Base-by-base conservation (phyloP, 2,329 filamentous ascomycete species). In the Aspergillus calidoustus region DNA sequence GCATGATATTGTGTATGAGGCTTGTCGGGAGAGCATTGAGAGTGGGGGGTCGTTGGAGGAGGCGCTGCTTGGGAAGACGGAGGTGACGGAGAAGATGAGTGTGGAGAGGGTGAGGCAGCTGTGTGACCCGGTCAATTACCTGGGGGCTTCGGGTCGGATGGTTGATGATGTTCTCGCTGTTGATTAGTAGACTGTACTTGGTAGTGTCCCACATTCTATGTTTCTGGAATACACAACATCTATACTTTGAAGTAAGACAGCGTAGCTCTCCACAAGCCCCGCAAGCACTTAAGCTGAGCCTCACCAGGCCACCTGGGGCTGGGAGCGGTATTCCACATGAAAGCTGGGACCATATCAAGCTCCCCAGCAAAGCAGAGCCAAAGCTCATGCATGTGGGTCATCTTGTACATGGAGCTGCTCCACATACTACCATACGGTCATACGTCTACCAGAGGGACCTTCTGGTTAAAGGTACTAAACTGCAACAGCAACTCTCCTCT, bases 1-100 rank as follows among this genome's bases (percentile, higher is more conserved):
- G 2, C 84, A 86, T 69, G 84, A 86, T 65, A 75, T 85, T 43
- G 83, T 87, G 2, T 87, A 87, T 53, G 80, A 81, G 62, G 83
- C 83, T 2, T 87, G 84, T 67, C 80, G 79, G 62, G 74, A 77
- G 64, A 79, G 79, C 48, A 83, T 83, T 57, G 82, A 84, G 66
- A 76, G 72, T 19, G 71, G 78, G 15, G 72, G 67, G 4, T 75
- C 77, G 3, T 67, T 85, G 19, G 71, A 82, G 17, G 81, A 84
- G 60, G 77, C 75, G 60, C 70, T 83, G 51, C 68, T 76, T 64
- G 59, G 61, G 53, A 75, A 77, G 19, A 64, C 74, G 8, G 77
- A 81, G 50, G 78, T 84, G 15, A 79, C 74, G 1, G 69, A 69
- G 4, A 77, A 80, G 57, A 74, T 84, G 46, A 74, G 81, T 41